Percentiles rank a stretch among this genome's conserved stretches.
Evolutionary conservation across 768 basidiomycete species (phyloP).

Genomic region (Tricholoma bakamatsutake): DNA sequence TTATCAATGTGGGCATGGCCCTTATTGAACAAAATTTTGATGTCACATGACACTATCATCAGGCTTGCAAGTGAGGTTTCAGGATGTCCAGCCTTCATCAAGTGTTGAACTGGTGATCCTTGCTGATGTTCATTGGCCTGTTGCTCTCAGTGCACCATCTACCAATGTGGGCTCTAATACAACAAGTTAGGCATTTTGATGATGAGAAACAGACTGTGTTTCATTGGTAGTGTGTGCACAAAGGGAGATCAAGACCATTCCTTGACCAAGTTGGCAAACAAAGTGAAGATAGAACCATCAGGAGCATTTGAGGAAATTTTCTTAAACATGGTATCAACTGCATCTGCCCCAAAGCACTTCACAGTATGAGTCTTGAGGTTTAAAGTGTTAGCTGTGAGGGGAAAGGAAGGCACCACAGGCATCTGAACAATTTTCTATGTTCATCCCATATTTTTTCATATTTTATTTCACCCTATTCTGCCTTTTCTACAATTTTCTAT

Average conservation of each 20-base stretch:
- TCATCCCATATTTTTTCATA: no score
- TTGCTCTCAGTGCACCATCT: neutral
- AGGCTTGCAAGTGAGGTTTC: neutral
- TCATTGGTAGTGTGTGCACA: neutral
- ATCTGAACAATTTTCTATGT: no score
- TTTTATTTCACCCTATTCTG: no score
- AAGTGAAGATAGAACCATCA: neutral
- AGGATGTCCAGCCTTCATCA: no score
- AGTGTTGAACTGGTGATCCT: neutral
- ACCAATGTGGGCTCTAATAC: no score
- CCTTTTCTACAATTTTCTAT: no score
- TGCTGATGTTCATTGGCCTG: neutral
- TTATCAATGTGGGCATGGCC: slow-evolving; percentile 16
- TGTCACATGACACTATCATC: slow-evolving; percentile 13
- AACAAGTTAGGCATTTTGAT: neutral
- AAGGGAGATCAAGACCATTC: neutral
- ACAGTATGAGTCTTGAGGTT: neutral
- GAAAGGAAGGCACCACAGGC: no score
- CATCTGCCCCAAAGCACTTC: no score
- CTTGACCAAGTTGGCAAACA: neutral
- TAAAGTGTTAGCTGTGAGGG: neutral
- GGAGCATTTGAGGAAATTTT: neutral
- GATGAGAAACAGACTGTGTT: neutral
- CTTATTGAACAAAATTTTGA: slow-evolving; percentile 19
- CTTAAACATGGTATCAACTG: neutral